Conservation (phyloP, 2,329 filamentous ascomycete genomes). For the Orbilia blumenaviensis region DNA sequence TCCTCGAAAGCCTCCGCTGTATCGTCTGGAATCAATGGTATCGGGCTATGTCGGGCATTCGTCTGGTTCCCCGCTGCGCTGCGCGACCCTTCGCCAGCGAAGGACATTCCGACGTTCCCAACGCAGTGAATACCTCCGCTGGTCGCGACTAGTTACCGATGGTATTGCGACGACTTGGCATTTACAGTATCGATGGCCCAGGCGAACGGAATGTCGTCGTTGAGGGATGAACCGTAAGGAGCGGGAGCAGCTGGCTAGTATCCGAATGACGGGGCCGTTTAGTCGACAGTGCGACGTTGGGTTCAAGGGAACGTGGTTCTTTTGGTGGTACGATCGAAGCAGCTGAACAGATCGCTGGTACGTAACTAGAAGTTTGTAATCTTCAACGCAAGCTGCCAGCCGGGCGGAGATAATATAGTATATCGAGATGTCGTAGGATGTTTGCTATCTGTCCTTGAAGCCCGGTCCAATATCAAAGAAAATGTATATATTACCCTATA, state of each 20-base stretch:
- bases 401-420: neutral
- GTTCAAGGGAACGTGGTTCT: neutral
- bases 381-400: neutral
- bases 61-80: conserved; percentile 36
- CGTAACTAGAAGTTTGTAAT: neutral
- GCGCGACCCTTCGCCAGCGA: conserved; percentile 48
- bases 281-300: neutral
- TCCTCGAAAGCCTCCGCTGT: conserved; percentile 4
- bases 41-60: conserved; percentile 26
- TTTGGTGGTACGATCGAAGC: neutral
- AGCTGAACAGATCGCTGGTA: neutral
- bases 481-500: too few species aligned
- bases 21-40: conserved; percentile 26
- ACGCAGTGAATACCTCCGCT: conserved; percentile 11
- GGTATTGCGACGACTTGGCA: neutral
- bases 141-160: conserved; percentile 1
- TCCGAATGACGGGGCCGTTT: neutral
- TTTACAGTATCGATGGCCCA: neutral
- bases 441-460: neutral
- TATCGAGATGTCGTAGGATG: neutral
- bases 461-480: conserved; percentile 3
- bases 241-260: neutral
- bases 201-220: neutral
- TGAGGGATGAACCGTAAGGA: neutral
- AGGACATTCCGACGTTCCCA: conserved; percentile 43